These are phyloP conservation scores for Taiozyma onychis DNA, from an alignment of 1,139 yeast species.

Conservation along the genomic window DNA sequence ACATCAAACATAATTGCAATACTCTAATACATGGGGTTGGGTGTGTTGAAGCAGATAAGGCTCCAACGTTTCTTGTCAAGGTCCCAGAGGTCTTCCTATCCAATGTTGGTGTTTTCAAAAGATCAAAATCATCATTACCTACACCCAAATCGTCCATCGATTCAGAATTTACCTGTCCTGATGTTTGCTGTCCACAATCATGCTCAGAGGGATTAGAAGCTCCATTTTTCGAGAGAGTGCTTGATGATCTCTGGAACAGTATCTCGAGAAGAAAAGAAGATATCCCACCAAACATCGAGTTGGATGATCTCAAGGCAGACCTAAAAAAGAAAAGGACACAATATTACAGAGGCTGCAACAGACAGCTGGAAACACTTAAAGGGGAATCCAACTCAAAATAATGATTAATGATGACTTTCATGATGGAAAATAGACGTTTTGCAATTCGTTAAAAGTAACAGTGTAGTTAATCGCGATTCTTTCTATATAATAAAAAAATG, in stretches of 20 bases:
- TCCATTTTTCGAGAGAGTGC: background rate
- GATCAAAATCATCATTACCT: background rate
- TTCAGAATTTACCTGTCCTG: background rate
- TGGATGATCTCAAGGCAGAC: background rate
- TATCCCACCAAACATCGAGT: background rate
- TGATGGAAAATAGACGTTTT: too few species aligned
- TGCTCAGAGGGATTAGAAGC: background rate
- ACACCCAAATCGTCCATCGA: background rate
- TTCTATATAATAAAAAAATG: too few species aligned
- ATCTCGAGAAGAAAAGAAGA: background rate
- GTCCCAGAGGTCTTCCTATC: background rate
- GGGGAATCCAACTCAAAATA: too few species aligned
- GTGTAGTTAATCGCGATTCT: too few species aligned
- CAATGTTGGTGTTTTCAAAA: background rate
- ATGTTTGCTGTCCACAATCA: background rate
- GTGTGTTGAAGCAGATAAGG: background rate
- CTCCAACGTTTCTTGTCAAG: constrained; percentile 1
- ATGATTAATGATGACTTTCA: too few species aligned
- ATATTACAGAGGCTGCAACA: too few species aligned
- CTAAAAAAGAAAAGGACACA: too few species aligned
- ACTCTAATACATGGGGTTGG: background rate
- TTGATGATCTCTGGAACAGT: background rate
- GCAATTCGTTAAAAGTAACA: too few species aligned
- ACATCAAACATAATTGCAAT: background rate
- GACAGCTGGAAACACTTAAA: too few species aligned